Evolutionary conservation across 306 rosid species (phyloP), one percentile per base, ranked within the genome.

Genomic region (Ormosia emarginata): DNA sequence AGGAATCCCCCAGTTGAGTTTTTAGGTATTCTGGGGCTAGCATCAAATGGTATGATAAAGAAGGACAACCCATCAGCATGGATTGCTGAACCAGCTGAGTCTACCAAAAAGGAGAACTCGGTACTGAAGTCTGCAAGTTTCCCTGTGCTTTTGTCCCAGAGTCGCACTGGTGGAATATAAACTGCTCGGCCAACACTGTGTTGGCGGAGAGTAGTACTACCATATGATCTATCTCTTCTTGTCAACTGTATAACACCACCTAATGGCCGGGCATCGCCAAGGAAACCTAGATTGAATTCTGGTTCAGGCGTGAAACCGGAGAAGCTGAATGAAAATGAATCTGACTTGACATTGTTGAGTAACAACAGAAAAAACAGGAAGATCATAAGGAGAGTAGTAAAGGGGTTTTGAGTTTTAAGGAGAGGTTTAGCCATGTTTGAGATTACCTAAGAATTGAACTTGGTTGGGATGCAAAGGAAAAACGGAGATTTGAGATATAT

Each of bases 41-140:
- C 59, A 0, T 80, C 79, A n/a, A 74, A 79, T 6, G 94, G 89
- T 1, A 79, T 56, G 50, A 92, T 59, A 79, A 92, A 88, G 82
- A 92, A 92, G 12, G 90, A 41, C 0, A 92, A 30, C 17, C 91
- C 97, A 43, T 92, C 91, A 1, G 84, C 93, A 18, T 43, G 56
- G 17, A 44, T 46, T 1, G 2, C n/a, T 47, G 36, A 33, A 6
- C 13, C 72, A 4, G 5, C 3, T 4, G 44, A 44, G 61, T 76
- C 33, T 12, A 62, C 63, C 8, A 55, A 14, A 29, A 76, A 76
- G 46, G 33, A 62, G 71, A 76, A 76, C 10, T 41, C 72, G 0
- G 80, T 43, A 24, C 17, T 64, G 61, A 76, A 76, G 41, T 76
- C 71, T 0, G 71, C 71, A 3, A 62, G 61, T 1, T 32, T 33